phyloP scores from a whole-genome alignment of 139 green algal genomes.

The Gonium pectorale region DNA sequence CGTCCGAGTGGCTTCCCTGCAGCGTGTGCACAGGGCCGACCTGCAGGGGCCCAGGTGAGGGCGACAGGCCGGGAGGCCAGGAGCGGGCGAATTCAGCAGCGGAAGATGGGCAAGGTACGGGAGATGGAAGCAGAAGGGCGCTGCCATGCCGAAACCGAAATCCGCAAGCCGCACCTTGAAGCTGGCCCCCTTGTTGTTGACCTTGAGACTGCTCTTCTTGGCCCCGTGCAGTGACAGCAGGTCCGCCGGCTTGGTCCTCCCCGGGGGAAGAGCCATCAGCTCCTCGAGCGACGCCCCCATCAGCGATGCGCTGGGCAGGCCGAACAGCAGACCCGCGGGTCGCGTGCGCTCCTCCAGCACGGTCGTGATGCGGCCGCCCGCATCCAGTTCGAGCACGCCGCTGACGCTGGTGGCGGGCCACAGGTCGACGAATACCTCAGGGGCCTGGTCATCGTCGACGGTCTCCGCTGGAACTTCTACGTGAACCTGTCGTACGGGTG shows the following conservation, averaged over 20 bases:
- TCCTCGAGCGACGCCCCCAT: neutral
- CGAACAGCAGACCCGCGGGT: slow-evolving; percentile 40
- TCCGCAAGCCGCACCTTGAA: neutral
- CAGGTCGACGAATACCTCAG: slow-evolving; percentile 2
- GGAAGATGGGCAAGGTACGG: too few species aligned
- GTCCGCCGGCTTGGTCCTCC: neutral
- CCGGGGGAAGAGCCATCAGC: neutral
- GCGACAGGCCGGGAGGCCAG: too few species aligned
- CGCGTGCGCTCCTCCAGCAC: slow-evolving; percentile 35
- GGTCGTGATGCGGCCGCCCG: neutral
- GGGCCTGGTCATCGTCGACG: neutral
- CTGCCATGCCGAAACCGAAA: neutral
- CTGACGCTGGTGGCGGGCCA: neutral
- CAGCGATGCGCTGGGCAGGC: neutral
- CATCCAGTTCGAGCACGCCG: slow-evolving; percentile 17
- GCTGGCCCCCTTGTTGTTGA: neutral
- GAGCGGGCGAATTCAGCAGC: too few species aligned
- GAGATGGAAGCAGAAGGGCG: neutral
- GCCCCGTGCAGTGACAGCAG: slow-evolving; percentile 2
- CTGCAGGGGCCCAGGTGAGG: neutral
- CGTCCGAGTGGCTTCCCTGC: slow-evolving; percentile 2
- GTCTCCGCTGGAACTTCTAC: neutral
- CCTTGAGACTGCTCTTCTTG: slow-evolving; percentile 43
- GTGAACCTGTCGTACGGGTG: too few species aligned
- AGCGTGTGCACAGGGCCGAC: slow-evolving; percentile 15